A percentile compares a stretch with the other conserved stretches of the same genome.
Conservation (phyloP, 1,284 basidiomycete genomes). For the Exobasidium rhododendri region DNA sequence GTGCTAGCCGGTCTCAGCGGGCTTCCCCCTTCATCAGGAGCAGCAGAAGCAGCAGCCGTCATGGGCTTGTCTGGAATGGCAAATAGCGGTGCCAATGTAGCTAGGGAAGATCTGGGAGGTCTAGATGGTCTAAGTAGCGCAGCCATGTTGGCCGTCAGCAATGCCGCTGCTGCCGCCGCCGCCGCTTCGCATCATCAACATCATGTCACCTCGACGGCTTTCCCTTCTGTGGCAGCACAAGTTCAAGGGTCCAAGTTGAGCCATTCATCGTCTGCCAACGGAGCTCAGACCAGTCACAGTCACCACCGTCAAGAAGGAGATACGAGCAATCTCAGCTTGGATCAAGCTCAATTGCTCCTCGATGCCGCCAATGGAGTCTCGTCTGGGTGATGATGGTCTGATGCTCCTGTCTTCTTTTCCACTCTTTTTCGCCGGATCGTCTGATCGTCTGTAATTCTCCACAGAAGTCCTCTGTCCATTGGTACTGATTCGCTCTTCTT, state of each 20-base stretch:
- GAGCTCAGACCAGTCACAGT: background rate
- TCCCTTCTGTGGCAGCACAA: background rate
- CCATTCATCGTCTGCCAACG: too few species aligned
- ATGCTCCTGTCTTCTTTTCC: constrained; percentile 1
- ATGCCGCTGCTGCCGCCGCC: background rate
- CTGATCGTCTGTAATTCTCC: too few species aligned
- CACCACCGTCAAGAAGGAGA: background rate
- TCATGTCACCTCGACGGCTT: background rate
- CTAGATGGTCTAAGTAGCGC: constrained; percentile 11
- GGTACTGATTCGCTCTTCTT: background rate
- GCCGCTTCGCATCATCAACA: constrained; percentile 1
- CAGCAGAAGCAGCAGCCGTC: constrained; percentile 10
- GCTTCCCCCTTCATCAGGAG: background rate
- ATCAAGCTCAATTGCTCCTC: constrained; percentile 10
- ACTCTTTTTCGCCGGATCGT: background rate
- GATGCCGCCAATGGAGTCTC: constrained; percentile 4
- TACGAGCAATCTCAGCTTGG: background rate
- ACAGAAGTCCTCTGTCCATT: background rate
- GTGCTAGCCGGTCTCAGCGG: constrained; percentile 11
- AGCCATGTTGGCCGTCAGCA: constrained; percentile 8
- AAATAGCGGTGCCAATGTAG: background rate
- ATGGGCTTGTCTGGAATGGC: constrained; percentile 14
- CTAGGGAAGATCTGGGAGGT: constrained; percentile 1
- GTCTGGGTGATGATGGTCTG: background rate
- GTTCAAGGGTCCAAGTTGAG: constrained; percentile 1